These are phyloP conservation scores for Fusarium pseudoanthophilum DNA, from an alignment of 2,329 filamentous ascomycete species.

Conservation along the genomic window DNA sequence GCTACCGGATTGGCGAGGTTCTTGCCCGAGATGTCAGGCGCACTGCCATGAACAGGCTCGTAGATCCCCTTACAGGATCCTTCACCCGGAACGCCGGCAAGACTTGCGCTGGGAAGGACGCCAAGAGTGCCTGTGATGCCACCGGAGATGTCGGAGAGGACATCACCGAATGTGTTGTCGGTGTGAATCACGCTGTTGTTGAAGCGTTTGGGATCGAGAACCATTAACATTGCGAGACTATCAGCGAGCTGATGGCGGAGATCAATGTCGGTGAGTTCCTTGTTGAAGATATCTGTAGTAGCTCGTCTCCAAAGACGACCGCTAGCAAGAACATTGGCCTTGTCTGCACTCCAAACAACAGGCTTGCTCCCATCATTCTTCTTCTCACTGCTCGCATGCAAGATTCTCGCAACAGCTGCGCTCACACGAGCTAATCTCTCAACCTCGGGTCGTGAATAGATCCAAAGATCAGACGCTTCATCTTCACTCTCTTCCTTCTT, in stretches of 20 bases:
- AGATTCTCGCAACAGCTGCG: conserved; percentile 55
- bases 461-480: conserved; percentile 59
- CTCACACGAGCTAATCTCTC: conserved; percentile 60
- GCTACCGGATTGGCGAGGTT: conserved; percentile 79
- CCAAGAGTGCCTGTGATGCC: conserved; percentile 60
- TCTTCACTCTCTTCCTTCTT: conserved; percentile 57
- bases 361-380: conserved; percentile 46
- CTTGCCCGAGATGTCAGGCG: conserved; percentile 78
- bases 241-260: conserved; percentile 60
- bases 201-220: conserved; percentile 57
- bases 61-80: conserved; percentile 75
- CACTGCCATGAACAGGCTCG: conserved; percentile 79
- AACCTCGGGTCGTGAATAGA: conserved; percentile 57
- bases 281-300: conserved; percentile 53
- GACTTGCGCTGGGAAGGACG: conserved; percentile 57
- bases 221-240: conserved; percentile 60
- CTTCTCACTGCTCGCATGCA: conserved; percentile 39
- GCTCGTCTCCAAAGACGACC: conserved; percentile 60
- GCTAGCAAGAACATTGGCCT: conserved; percentile 64
- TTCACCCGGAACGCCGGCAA: conserved; percentile 54
- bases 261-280: conserved; percentile 56
- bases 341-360: conserved; percentile 60
- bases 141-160: conserved; percentile 58
- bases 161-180: conserved; percentile 61
- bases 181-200: conserved; percentile 59